Conservation (phyloP, 2,329 filamentous ascomycete species). For the Penicillium griseofulvum region DNA sequence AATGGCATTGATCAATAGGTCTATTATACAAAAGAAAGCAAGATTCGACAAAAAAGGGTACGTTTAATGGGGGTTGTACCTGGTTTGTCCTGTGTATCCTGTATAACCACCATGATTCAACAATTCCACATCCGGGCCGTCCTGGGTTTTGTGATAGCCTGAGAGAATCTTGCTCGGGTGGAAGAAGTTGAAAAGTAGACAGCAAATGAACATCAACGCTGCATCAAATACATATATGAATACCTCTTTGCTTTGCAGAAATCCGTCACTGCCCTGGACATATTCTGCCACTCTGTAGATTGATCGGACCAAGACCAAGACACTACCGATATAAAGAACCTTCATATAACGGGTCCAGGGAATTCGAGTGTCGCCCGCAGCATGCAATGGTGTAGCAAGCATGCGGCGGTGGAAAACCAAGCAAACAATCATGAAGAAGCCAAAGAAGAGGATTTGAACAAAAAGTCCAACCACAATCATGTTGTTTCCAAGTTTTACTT, state of each 20-base stretch:
- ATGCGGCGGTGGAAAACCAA: slow-evolving; percentile 21
- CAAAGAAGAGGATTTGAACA: slow-evolving; percentile 24
- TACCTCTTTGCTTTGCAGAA: slow-evolving; percentile 14
- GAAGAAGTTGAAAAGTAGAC: slow-evolving; percentile 12
- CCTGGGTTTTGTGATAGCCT: background rate
- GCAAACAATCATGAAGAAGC: slow-evolving; percentile 16
- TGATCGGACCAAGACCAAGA: slow-evolving; percentile 17
- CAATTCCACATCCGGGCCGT: slow-evolving; percentile 14
- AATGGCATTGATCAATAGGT: background rate
- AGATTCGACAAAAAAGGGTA: background rate
- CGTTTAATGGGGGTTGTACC: background rate
- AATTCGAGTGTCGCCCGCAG: background rate
- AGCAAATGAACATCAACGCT: slow-evolving; percentile 14
- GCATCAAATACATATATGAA: slow-evolving; percentile 19
- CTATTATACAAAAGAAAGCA: background rate
- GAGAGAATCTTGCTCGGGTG: slow-evolving; percentile 16
- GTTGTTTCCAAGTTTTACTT: slow-evolving; percentile 16
- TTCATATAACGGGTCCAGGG: slow-evolving; percentile 17
- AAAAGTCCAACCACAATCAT: slow-evolving; percentile 21
- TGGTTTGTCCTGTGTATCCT: background rate
- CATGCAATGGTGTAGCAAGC: slow-evolving; percentile 7
- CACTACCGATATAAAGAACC: slow-evolving; percentile 12
- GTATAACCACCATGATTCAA: background rate
- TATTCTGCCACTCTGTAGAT: slow-evolving; percentile 20
- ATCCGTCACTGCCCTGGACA: slow-evolving; percentile 13